Base-by-base conservation (phyloP, 1,284 basidiomycete genomes). In the Microbotryum saponariae region DNA sequence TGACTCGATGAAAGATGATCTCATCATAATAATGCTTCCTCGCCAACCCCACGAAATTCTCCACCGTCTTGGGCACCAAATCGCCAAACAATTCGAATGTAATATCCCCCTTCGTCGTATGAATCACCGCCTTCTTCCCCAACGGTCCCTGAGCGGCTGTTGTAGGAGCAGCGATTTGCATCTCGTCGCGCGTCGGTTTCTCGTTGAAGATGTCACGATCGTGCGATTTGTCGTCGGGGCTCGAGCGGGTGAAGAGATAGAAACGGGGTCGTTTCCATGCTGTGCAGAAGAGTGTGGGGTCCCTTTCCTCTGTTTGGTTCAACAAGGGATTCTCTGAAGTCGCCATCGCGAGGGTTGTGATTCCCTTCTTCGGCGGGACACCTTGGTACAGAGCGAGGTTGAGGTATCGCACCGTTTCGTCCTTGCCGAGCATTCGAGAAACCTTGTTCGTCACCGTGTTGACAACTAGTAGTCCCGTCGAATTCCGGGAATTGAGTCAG, bases 181-280 rank as follows among this genome's bases (percentile, higher is more conserved):
- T 91, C 74, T 98, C 96, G 74, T 98, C 96, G 59, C 91, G 83
- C 1, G 94, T 97, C 1, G 96, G 96, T 56, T 88, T 84, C 77
- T 99, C 96, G 77, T 99, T 99, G 83, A 97, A 97, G 61, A 99
- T 87, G 71, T 99, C 96, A 54, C 96, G 86, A 68, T 98, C 93
- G 29, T 85, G 86, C 2, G 85, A 84, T 75, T 88, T 89, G 73
- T 96, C 91, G 74, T 94, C 92, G 37, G 91, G 91, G 73, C 89
- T 88, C n/a, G 82, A 82, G 42, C 88, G 83, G 2, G 91, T 94
- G 74, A 98, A 98, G 77, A 99, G 82, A 77, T 97, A 98, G 79
- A 99, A 97, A n/a, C 96, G 81, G 54, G 85, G 84, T 51, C 89
- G 86, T 75, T 94, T 96, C 78, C 88, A 92, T 2, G 90, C 94